phyloP scores from a whole-genome alignment of 495 filamentous ascomycete species.

The Hamigera avellanea region DNA sequence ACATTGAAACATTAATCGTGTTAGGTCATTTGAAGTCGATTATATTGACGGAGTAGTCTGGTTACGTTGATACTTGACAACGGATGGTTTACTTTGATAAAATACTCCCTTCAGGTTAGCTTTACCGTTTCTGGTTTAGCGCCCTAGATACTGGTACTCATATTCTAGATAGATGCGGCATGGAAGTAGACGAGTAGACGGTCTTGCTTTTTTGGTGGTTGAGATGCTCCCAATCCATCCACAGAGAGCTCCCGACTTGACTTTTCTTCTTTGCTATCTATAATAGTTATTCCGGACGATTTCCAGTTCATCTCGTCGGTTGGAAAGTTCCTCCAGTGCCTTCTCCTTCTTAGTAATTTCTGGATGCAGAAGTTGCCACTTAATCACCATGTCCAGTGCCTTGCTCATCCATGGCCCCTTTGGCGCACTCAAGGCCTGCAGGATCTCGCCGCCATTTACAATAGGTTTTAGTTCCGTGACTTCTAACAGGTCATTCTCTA shows the following conservation, averaged over 20 bases:
- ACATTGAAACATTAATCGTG: no score
- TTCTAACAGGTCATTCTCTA: constrained; percentile 27
- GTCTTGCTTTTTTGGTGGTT: no score
- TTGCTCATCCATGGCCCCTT: constrained; percentile 70
- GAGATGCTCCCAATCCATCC: neutral
- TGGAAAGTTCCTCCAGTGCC: constrained; percentile 53
- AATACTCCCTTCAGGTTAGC: no score
- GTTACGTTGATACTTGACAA: no score
- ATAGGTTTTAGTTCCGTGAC: constrained; percentile 43
- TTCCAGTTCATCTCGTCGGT: constrained; percentile 43
- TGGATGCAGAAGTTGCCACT: constrained; percentile 81
- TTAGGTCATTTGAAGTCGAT: no score
- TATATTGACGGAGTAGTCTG: no score
- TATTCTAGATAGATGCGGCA: no score
- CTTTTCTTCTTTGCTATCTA: neutral
- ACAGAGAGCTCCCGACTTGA: neutral
- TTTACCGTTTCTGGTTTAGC: no score
- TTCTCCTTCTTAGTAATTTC: constrained; percentile 43
- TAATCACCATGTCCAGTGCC: constrained; percentile 59
- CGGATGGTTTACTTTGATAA: no score
- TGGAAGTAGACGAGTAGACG: no score
- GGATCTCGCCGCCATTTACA: constrained; percentile 55
- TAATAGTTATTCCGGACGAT: no score
- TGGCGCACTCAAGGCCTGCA: constrained; percentile 43
- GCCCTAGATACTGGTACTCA: no score